Percentiles rank a stretch among this genome's conserved stretches.
phyloP scores from a whole-genome alignment of 2,329 filamentous ascomycete genomes.

The Leptographium radiaticola region DNA sequence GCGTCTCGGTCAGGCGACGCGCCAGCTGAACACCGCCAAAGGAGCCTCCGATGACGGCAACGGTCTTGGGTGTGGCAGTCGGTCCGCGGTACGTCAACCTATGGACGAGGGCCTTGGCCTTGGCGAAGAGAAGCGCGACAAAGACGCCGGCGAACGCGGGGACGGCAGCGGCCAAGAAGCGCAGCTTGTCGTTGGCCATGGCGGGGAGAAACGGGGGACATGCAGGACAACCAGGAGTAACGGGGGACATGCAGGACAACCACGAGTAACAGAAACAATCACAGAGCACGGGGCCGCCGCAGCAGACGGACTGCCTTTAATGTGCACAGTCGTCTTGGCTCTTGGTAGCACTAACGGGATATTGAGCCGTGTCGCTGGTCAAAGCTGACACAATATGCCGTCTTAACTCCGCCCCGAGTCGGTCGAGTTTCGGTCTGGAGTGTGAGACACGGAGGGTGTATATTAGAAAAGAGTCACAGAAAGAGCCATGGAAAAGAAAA shows the following conservation, averaged over 20 bases:
- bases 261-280: neutral
- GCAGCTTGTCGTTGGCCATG: conserved; percentile 6
- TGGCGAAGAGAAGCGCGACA: neutral
- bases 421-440: neutral
- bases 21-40: conserved; percentile 41
- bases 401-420: conserved; percentile 7
- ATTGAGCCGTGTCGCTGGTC: too few species aligned
- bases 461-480: too few species aligned
- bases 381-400: neutral
- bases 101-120: conserved; percentile 4
- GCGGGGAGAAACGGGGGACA: neutral
- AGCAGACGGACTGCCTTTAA: too few species aligned
- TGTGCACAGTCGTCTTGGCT: too few species aligned
- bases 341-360: too few species aligned
- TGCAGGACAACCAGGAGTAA: neutral
- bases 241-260: neutral
- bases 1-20: conserved; percentile 30
- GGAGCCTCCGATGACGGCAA: conserved; percentile 44
- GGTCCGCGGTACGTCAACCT: conserved; percentile 7
- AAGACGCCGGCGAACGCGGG: neutral
- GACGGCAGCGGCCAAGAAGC: conserved; percentile 1
- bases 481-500: neutral
- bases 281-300: neutral
- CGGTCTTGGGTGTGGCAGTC: conserved; percentile 22
- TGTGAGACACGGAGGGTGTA: too few species aligned